Conservation (phyloP, 2,329 filamentous ascomycete genomes). For the Arthrobotrys musiformis region DNA sequence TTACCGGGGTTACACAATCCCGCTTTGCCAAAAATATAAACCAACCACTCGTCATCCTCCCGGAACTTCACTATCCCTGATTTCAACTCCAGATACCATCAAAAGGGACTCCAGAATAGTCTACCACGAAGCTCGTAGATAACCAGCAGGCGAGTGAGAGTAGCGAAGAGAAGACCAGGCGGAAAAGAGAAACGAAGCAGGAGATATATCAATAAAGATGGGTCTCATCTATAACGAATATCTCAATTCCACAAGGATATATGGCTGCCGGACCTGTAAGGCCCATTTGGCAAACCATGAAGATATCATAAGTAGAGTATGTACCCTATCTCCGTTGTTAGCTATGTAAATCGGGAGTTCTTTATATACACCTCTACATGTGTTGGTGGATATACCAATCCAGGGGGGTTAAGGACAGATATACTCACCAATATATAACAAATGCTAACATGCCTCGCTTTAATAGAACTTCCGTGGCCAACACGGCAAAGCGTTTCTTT, state of each 20-base stretch:
- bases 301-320: conserved; percentile 91
- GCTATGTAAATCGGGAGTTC: not conserved
- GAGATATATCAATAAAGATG: conserved; percentile 68
- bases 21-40: conserved; percentile 1
- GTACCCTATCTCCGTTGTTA: conserved; percentile 61
- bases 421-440: not conserved
- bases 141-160: not conserved
- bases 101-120: not conserved
- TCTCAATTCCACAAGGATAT: conserved; percentile 85
- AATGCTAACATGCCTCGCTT: not conserved
- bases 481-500: conserved; percentile 97
- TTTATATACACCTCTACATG: not conserved
- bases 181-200: conserved; percentile 16
- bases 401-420: not conserved
- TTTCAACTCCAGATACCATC: not conserved
- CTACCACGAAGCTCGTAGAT: not conserved
- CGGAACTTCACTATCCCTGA: not conserved
- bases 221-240: conserved; percentile 92
- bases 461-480: conserved; percentile 94
- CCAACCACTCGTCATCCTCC: not conserved
- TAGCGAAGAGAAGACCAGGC: not conserved
- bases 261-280: conserved; percentile 94
- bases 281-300: conserved; percentile 94
- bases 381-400: not conserved
- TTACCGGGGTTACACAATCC: conserved; percentile 7